A percentile compares a stretch with the other conserved stretches of the same genome.
These are phyloP conservation scores for Lipomyces spencermartinsiae DNA, from an alignment of 805 yeast genomes.

Conservation along the genomic window DNA sequence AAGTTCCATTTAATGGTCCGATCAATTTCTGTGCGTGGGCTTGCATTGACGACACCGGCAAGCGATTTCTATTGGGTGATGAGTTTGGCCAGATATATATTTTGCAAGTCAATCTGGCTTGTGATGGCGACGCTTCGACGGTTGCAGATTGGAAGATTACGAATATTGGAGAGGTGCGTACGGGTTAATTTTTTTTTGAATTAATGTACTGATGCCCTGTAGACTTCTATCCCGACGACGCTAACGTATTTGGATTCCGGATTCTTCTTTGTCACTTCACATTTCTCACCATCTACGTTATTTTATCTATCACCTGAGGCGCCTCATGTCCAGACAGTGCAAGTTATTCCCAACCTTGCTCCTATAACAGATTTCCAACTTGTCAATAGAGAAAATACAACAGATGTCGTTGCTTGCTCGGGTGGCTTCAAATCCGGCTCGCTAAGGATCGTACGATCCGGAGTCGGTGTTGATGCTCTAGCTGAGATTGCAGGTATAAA, in stretches of 20 bases:
- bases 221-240: slow-evolving; percentile 37
- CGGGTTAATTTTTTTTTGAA: neutral
- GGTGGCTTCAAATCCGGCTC: slow-evolving; percentile 40
- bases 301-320: slow-evolving; percentile 25
- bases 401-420: slow-evolving; percentile 36
- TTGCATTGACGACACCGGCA: slow-evolving; percentile 30
- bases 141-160: slow-evolving; percentile 21
- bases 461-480: slow-evolving; percentile 33
- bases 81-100: slow-evolving; percentile 35
- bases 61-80: slow-evolving; percentile 35
- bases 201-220: slow-evolving; percentile 4
- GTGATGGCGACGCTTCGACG: neutral
- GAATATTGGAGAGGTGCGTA: slow-evolving; percentile 28
- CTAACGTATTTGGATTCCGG: slow-evolving; percentile 33
- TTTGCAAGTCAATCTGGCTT: slow-evolving; percentile 17
- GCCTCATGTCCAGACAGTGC: slow-evolving; percentile 31
- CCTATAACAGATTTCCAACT: slow-evolving; percentile 39
- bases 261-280: slow-evolving; percentile 39
- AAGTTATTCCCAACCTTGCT: slow-evolving; percentile 36
- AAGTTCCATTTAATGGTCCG: slow-evolving; percentile 31
- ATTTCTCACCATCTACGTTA: slow-evolving; percentile 36
- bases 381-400: slow-evolving; percentile 21
- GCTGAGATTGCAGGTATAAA: slow-evolving; percentile 25
- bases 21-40: slow-evolving; percentile 35
- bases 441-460: slow-evolving; percentile 31